Base-by-base conservation (phyloP, 2,329 filamentous ascomycete genomes). In the Colletotrichum camelliae region DNA sequence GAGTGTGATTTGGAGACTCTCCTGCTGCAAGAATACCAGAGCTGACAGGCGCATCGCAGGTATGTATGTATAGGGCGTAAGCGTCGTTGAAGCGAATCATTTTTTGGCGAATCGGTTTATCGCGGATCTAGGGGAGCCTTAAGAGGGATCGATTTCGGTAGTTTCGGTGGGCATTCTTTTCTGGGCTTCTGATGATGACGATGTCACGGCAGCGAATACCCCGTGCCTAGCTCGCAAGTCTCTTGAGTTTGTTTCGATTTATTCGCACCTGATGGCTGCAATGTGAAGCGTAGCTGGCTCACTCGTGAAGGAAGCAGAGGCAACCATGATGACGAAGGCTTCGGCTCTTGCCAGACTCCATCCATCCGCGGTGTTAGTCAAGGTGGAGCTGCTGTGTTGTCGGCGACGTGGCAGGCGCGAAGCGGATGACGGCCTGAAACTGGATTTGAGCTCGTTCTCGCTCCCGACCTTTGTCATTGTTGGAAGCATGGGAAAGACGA, bases 61-160 rank as follows among this genome's bases (percentile, higher is more conserved):
- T 92, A 93, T 80, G 89, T 93, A 48, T 92, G 90, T 77, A 92
- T 93, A 78, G 91, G 91, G 66, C 87, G 88, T 77, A 93, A 93
- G 78, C 88, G 89, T 72, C 85, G 83, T 61, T 79, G 79, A 9
- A 76, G 39, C 70, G 35, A 33, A 15, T 29, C 27, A 16, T 21
- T 31, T 15, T 12, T 52, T 58, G n/a, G 27, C 27, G 10, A 52
- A 62, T 9, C 18, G 27, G 57, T 33, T 52, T 27, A 61, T 43
- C 66, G 71, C 72, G 55, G 60, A 18, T 52, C 60, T 29, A 29
- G 27, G 39, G 27, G 65, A 67, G 29, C 35, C 58, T 60, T 21
- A n/a, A 21, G 29, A 67, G 35, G 48, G 64, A 31, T 73, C 55
- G n/a, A 24, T 52, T 33, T 57, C 33, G 39, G 48, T n/a, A 12